These are phyloP conservation scores for Chaetomium fimeti DNA, from an alignment of 495 filamentous ascomycete species.

Conservation along the genomic window DNA sequence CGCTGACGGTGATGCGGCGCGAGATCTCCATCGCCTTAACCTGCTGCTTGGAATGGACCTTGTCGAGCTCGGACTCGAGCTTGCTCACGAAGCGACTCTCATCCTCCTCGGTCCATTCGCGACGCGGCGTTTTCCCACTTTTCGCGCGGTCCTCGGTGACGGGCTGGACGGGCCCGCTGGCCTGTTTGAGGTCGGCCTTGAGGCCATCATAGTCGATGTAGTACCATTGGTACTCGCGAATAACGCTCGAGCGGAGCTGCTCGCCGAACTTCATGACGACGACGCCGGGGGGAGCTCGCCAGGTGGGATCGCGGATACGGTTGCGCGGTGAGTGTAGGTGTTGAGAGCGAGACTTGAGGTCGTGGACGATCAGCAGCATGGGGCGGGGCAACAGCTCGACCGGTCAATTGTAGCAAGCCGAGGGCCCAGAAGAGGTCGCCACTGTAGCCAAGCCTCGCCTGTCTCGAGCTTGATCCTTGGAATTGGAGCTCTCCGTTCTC, in stretches of 20 bases:
- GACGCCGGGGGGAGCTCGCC: constrained; percentile 41
- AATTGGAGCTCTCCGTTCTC: neutral
- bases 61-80: constrained; percentile 90
- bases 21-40: constrained; percentile 94
- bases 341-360: constrained; percentile 42
- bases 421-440: constrained; percentile 9
- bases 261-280: constrained; percentile 84
- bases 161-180: constrained; percentile 55
- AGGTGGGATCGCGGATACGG: constrained; percentile 25
- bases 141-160: constrained; percentile 13
- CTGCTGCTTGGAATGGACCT: constrained; percentile 94
- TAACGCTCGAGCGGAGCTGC: constrained; percentile 87
- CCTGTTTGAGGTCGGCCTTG: constrained; percentile 79
- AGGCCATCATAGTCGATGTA: constrained; percentile 97
- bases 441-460: constrained; percentile 10
- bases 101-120: constrained; percentile 86
- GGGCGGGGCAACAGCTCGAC: constrained; percentile 5
- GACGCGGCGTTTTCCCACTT: constrained; percentile 36
- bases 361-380: constrained; percentile 52
- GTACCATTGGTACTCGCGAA: constrained; percentile 93
- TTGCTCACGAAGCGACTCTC: constrained; percentile 83
- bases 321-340: constrained; percentile 35
- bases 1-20: constrained; percentile 77
- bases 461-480: neutral
- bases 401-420: neutral